Conservation (phyloP, 495 filamentous ascomycete species). For the Tuber brumale region DNA sequence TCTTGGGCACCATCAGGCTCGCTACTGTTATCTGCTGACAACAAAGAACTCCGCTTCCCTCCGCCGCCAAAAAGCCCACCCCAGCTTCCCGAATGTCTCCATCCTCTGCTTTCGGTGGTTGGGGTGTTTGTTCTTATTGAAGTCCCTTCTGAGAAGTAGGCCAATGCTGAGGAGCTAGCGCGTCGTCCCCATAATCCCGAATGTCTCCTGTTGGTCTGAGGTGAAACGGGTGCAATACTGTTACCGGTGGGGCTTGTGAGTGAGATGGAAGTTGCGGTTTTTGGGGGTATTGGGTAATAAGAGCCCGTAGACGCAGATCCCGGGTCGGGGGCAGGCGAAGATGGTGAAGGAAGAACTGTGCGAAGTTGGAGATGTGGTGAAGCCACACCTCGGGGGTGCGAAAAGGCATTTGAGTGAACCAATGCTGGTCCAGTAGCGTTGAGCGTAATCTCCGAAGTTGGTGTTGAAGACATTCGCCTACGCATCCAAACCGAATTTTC, state of each 20-base stretch:
- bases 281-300: constrained; percentile 35
- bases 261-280: constrained; percentile 34
- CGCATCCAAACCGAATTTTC: constrained; percentile 24
- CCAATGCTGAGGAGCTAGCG: constrained; percentile 22
- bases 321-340: background rate
- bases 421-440: constrained; percentile 17
- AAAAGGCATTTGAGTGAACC: constrained; percentile 12
- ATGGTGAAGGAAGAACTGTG: constrained; percentile 36
- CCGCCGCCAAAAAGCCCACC: constrained; percentile 29
- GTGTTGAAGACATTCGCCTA: constrained; percentile 29
- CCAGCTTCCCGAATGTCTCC: constrained; percentile 29
- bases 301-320: constrained; percentile 23
- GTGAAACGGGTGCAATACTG: constrained; percentile 11
- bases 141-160: constrained; percentile 19
- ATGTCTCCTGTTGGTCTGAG: constrained; percentile 11
- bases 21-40: background rate
- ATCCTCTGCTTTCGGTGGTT: constrained; percentile 9
- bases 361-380: constrained; percentile 35
- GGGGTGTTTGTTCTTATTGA: constrained; percentile 6
- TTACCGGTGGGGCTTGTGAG: constrained; percentile 23
- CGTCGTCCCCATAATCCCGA: constrained; percentile 26
- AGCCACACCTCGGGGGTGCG: constrained; percentile 17
- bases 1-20: background rate
- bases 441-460: constrained; percentile 18
- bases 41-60: background rate